Percentiles rank a stretch among this genome's conserved stretches.
phyloP scores from a whole-genome alignment of 2,329 filamentous ascomycete genomes.

The Trichoderma oligosporum region DNA sequence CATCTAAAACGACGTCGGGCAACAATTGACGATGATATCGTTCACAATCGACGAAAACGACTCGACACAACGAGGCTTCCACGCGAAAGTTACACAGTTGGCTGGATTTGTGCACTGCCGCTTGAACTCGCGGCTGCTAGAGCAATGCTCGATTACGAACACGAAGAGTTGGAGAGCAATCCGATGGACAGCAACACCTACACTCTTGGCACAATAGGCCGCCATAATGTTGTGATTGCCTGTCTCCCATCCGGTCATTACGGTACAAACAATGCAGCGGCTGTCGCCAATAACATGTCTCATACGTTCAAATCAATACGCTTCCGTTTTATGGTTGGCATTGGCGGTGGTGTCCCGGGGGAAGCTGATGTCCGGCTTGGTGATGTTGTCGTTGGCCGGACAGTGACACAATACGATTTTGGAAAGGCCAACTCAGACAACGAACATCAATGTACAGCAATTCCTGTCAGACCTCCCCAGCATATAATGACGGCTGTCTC shows the following conservation, averaged over 20 bases:
- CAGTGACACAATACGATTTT: neutral
- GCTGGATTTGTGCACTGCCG: neutral
- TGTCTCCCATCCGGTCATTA: slow-evolving; percentile 18
- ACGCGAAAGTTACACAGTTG: neutral
- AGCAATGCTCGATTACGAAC: neutral
- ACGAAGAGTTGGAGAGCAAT: neutral
- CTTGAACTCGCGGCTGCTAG: neutral
- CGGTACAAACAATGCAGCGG: slow-evolving; percentile 30
- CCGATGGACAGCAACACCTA: neutral
- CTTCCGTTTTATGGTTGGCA: neutral
- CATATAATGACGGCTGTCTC: neutral
- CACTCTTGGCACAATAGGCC: neutral
- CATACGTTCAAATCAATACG: slow-evolving; percentile 19
- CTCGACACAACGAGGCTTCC: neutral
- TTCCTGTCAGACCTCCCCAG: neutral
- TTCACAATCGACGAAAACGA: no score
- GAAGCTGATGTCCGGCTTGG: neutral
- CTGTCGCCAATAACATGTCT: slow-evolving; percentile 34
- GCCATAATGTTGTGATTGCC: slow-evolving; percentile 22
- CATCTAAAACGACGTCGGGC: neutral
- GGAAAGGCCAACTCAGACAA: neutral
- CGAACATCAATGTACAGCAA: neutral
- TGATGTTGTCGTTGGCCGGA: slow-evolving; percentile 17
- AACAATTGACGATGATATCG: neutral
- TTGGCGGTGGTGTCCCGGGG: neutral